These are phyloP conservation scores for Xylaria sp. DNA, from an alignment of 2,329 filamentous ascomycete species.

Conservation along the genomic window DNA sequence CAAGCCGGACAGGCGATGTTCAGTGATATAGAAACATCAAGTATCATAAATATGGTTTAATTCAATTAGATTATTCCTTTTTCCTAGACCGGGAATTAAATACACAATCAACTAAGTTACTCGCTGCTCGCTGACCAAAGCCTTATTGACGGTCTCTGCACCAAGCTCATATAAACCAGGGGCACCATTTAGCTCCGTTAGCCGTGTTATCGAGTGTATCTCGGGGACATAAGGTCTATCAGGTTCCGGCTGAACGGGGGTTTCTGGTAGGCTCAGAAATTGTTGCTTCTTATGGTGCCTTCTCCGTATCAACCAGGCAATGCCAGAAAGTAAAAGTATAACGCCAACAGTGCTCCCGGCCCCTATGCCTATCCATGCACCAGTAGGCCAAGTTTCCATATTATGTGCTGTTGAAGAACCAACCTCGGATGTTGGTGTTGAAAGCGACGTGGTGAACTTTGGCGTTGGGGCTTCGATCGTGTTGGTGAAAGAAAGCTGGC, in stretches of 20 bases:
- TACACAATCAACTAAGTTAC: not conserved
- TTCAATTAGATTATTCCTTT: not conserved
- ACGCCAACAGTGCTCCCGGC: not conserved
- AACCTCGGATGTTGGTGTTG: not conserved
- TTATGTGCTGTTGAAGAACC: not conserved
- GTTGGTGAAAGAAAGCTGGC: not conserved
- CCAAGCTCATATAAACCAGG: conserved; percentile 10
- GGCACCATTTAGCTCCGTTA: not conserved
- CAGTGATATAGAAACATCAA: not conserved
- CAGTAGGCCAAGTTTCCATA: not conserved
- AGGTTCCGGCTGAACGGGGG: not conserved
- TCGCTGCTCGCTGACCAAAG: not conserved
- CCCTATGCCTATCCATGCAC: conserved; percentile 10
- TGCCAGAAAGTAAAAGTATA: not conserved
- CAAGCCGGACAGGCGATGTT: not conserved
- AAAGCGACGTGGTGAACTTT: not conserved
- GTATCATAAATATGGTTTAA: not conserved
- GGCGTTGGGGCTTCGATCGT: not conserved
- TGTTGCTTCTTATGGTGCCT: not conserved
- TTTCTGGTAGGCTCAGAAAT: not conserved
- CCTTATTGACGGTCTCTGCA: not conserved
- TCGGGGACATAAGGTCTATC: not conserved
- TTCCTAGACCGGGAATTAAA: not conserved
- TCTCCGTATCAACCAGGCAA: conserved; percentile 4
- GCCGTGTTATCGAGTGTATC: not conserved